A percentile compares a stretch with the other conserved stretches of the same genome.
phyloP scores from a whole-genome alignment of 2,329 filamentous ascomycete genomes.

The Claviceps sp. region DNA sequence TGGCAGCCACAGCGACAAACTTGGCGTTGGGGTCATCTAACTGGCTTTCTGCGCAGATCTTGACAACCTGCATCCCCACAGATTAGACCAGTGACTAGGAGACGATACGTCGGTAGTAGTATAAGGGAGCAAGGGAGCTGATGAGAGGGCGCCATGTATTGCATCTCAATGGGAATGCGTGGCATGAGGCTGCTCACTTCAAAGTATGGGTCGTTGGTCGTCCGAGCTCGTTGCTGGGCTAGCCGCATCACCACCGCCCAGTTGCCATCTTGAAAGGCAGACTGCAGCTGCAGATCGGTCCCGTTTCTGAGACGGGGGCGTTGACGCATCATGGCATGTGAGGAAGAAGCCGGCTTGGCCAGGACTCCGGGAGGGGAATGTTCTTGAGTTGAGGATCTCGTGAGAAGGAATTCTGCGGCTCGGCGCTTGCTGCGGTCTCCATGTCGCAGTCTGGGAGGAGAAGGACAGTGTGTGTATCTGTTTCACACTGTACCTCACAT shows the following conservation, averaged over 20 bases:
- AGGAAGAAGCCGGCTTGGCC: neutral
- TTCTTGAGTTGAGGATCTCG: neutral
- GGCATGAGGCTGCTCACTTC: constrained; percentile 24
- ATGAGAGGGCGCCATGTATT: too few relatives aligned
- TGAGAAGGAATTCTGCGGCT: neutral
- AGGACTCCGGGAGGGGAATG: neutral
- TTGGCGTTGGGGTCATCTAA: constrained; percentile 35
- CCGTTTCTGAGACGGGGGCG: constrained; percentile 31
- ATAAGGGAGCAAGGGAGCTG: too few relatives aligned
- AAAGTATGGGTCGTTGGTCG: constrained; percentile 41
- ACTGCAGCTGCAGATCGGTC: constrained; percentile 41
- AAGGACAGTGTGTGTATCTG: too few relatives aligned
- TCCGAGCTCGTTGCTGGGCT: constrained; percentile 36
- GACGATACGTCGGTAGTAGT: too few relatives aligned
- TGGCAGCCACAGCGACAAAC: constrained; percentile 27
- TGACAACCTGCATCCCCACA: constrained; percentile 24
- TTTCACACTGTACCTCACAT: too few relatives aligned
- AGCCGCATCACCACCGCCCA: constrained; percentile 38
- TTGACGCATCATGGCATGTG: constrained; percentile 20
- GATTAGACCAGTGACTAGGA: too few relatives aligned
- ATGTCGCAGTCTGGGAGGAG: too few relatives aligned
- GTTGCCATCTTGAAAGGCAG: constrained; percentile 39
- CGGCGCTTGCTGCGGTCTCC: too few relatives aligned
- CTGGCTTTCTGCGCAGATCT: constrained; percentile 37
- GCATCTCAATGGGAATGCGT: too few relatives aligned